Conservation (phyloP, 2,329 filamentous ascomycete species). For the Juglanconis oblonga region DNA sequence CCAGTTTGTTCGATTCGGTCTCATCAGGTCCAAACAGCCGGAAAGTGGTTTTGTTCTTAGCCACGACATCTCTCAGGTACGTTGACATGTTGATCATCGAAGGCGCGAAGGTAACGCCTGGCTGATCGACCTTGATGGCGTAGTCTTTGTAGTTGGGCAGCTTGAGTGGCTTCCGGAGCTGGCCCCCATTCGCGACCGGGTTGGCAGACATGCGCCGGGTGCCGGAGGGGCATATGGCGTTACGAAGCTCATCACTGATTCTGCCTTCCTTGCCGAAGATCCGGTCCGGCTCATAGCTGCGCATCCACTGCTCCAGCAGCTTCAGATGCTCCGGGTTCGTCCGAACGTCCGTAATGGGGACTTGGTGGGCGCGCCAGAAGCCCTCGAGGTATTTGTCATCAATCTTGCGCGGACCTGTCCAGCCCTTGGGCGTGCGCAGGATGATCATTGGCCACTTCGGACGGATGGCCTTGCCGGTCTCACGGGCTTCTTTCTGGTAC, state of each 20-base stretch:
- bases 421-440: constrained; percentile 75
- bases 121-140: constrained; percentile 57
- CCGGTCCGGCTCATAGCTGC: constrained; percentile 69
- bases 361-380: constrained; percentile 78
- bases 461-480: constrained; percentile 65
- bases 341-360: constrained; percentile 69
- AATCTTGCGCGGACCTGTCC: constrained; percentile 71
- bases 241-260: constrained; percentile 60
- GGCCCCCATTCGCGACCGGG: constrained; percentile 70
- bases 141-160: constrained; percentile 71
- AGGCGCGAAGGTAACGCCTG: constrained; percentile 53
- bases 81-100: constrained; percentile 70
- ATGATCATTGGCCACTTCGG: constrained; percentile 78
- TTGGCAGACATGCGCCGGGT: constrained; percentile 74
- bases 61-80: constrained; percentile 67
- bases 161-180: constrained; percentile 62
- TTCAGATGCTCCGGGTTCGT: constrained; percentile 65
- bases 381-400: constrained; percentile 69
- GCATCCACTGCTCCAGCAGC: constrained; percentile 74
- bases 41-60: constrained; percentile 64
- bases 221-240: constrained; percentile 59
- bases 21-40: constrained; percentile 77
- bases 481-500: constrained; percentile 69
- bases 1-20: constrained; percentile 78
- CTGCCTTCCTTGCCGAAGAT: constrained; percentile 64